Conservation (phyloP, 2,329 filamentous ascomycete genomes). For the Venturia effusa region DNA sequence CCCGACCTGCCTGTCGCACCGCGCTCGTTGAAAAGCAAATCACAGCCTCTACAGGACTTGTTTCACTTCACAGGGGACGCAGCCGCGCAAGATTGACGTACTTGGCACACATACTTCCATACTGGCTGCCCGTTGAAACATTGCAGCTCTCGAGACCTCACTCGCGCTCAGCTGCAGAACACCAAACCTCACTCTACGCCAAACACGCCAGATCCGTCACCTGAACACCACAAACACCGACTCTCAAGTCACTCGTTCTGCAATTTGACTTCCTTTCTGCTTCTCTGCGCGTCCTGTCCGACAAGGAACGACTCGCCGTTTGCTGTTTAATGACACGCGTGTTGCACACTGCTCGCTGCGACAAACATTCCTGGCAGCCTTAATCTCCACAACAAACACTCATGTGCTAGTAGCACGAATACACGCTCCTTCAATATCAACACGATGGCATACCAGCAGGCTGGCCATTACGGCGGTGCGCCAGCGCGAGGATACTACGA, state of each 20-base stretch:
- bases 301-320: not conserved
- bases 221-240: not conserved
- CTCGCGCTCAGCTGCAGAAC: not conserved
- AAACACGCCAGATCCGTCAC: not conserved
- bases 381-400: not conserved
- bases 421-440: not conserved
- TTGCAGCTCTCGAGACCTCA: not conserved
- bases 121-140: not conserved
- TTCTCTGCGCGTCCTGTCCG: not conserved
- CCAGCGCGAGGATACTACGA: constrained; percentile 25
- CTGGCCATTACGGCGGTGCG: constrained; percentile 22
- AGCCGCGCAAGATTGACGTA: not conserved
- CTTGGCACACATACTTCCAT: not conserved
- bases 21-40: not conserved
- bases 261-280: not conserved
- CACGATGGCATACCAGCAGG: constrained; percentile 30
- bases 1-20: not conserved
- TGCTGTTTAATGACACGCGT: constrained; percentile 6
- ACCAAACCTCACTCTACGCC: not conserved
- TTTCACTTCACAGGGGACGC: not conserved
- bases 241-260: not conserved
- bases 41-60: not conserved
- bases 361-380: not conserved
- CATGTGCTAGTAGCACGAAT: not conserved
- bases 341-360: not conserved